Evolutionary conservation across 164 flowering plant species (phyloP), one percentile per base, ranked within the genome.

Genomic region (Chloranthus sessilifolius): DNA sequence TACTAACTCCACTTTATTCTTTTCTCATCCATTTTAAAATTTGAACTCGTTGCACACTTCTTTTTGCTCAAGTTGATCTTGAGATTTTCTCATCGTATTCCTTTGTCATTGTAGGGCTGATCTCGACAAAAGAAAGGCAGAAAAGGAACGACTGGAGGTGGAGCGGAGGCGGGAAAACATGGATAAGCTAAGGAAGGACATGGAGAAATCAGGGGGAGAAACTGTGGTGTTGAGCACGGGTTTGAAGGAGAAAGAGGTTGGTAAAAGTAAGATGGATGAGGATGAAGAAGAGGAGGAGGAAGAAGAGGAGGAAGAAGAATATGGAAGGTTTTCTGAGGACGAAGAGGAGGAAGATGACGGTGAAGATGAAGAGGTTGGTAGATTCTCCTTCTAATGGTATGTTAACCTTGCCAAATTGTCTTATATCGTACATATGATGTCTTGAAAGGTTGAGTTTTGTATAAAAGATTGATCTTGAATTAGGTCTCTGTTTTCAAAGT

Each of bases 151-250:
- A 0, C 55, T 92, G 52, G 99, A 88, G 61, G 95, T 82, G 56
- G 85, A 84, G 29, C 82, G 81, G 21, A 64, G 58, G 60, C 69
- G 57, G 43, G 86, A 75, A 39, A 78, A 56, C 75, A 86, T 92
- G 95, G 95, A 84, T 5, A 92, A 74, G 64, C 77, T 92, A 43
- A 74, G 85, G 70, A 86, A 60, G 66, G 99, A 86, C 49, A 81
- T 83, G 88, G 91, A 82, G 72, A 70, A 68, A 47, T 68, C 91
- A 7, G 40, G 65, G 24, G 95, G 95, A 22, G 81, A 84, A 59
- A 73, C 84, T 45, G 82, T 82, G 62, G 80, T 86, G 11, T 69
- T 86, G 75, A 84, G 75, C 74, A 86, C 89, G 11, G 95, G 95
- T 43, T 64, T 85, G 79, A 85, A 86, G 76, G 81, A 78, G 64